A percentile compares a stretch with the other conserved stretches of the same genome.
Evolutionary conservation across 345 rosid genomes (phyloP).

Genomic region (Iberis pinnata): DNA sequence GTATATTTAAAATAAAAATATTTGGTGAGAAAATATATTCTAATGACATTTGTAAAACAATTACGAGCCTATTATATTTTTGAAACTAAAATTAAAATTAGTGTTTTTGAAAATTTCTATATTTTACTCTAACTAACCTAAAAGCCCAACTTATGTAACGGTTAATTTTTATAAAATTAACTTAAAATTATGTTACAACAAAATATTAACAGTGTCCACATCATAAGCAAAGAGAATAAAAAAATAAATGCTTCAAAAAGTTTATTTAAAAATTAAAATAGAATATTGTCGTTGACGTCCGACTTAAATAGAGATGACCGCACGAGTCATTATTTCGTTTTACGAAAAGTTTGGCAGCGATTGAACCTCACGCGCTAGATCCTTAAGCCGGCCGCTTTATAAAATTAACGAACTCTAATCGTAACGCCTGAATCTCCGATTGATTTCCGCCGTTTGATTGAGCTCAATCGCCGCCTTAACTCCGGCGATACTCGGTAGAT

Average conservation of each 20-base stretch:
- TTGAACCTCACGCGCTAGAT: conserved; percentile 22
- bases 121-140: too few relatives aligned
- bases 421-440: conserved; percentile 23
- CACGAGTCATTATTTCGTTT: conserved; percentile 17
- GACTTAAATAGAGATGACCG: conserved; percentile 16
- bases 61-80: too few relatives aligned
- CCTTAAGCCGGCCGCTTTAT: conserved; percentile 7
- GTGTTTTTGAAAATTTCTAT: too few relatives aligned
- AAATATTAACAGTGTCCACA: neutral
- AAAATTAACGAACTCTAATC: conserved; percentile 6
- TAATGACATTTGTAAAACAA: too few relatives aligned
- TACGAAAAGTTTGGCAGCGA: conserved; percentile 13
- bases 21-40: too few relatives aligned
- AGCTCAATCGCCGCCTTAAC: conserved; percentile 19
- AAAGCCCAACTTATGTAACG: too few relatives aligned
- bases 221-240: neutral
- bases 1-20: too few relatives aligned
- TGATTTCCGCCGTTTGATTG: neutral
- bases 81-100: too few relatives aligned
- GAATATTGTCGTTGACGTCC: conserved; percentile 20
- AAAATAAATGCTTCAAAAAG: neutral
- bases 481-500: conserved; percentile 15
- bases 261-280: neutral
- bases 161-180: too few relatives aligned
- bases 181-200: neutral